Conservation (phyloP, 2,329 filamentous ascomycete genomes). For the Plectosphaerella plurivora region DNA sequence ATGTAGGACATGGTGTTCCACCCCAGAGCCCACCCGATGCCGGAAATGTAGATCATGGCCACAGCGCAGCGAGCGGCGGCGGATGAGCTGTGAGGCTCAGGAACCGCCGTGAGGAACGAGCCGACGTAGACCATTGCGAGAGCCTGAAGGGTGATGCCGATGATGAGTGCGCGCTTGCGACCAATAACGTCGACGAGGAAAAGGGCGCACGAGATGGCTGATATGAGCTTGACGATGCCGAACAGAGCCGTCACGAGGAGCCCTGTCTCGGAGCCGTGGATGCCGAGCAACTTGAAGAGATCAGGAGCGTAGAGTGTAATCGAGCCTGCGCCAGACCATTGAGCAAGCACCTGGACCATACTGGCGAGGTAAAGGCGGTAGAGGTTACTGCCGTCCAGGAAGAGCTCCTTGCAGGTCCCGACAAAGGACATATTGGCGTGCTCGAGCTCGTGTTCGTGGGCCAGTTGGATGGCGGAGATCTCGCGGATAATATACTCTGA, state of each 20-base stretch:
- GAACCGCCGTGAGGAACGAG: slow-evolving; percentile 56
- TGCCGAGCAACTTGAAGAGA: slow-evolving; percentile 68
- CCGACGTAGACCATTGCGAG: slow-evolving; percentile 61
- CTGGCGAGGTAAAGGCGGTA: slow-evolving; percentile 68
- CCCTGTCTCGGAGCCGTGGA: slow-evolving; percentile 62
- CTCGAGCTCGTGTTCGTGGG: slow-evolving; percentile 67
- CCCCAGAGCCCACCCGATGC: slow-evolving; percentile 64
- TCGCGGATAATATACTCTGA: slow-evolving; percentile 59
- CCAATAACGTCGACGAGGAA: slow-evolving; percentile 78
- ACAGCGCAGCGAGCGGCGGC: slow-evolving; percentile 61
- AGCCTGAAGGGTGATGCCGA: slow-evolving; percentile 56
- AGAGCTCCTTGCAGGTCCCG: slow-evolving; percentile 64
- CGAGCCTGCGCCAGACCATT: slow-evolving; percentile 68
- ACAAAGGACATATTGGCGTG: slow-evolving; percentile 61
- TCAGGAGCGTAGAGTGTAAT: slow-evolving; percentile 76
- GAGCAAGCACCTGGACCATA: slow-evolving; percentile 65
- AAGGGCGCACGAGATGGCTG: slow-evolving; percentile 64
- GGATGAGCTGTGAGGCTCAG: slow-evolving; percentile 47
- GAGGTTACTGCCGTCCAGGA: slow-evolving; percentile 62
- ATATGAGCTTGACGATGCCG: slow-evolving; percentile 67
- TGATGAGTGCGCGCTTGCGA: slow-evolving; percentile 61
- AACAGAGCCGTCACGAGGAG: slow-evolving; percentile 73
- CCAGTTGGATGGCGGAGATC: slow-evolving; percentile 58
- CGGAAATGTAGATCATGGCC: slow-evolving; percentile 68
- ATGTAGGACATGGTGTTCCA: slow-evolving; percentile 70